These are phyloP conservation scores for Picochlorum sp. DNA, from an alignment of 139 green algal genomes.

Conservation along the genomic window DNA sequence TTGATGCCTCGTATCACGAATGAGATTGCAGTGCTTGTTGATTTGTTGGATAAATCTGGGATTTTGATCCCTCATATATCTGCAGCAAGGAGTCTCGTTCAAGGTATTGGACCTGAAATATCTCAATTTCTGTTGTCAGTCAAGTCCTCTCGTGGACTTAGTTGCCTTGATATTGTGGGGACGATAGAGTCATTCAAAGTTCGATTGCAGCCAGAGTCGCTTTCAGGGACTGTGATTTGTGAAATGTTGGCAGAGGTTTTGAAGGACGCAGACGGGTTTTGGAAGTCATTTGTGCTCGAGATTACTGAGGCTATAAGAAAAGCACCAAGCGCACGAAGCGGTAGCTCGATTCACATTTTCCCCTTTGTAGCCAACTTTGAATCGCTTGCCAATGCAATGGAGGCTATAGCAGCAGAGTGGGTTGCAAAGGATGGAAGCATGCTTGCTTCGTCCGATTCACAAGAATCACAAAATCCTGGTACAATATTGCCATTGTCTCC, in stretches of 20 bases:
- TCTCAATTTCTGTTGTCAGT: background rate
- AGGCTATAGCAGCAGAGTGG: conserved; percentile 16
- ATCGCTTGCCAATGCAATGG: conserved; percentile 16
- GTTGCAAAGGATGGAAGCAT: background rate
- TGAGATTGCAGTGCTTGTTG: background rate
- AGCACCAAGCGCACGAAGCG: conserved; percentile 1
- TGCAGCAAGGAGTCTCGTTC: background rate
- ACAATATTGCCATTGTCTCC: background rate
- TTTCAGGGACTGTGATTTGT: no score
- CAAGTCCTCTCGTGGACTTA: background rate
- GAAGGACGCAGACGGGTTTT: no score
- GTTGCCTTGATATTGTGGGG: no score
- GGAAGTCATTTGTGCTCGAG: background rate
- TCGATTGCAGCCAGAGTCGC: no score
- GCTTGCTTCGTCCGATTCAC: conserved; percentile 23
- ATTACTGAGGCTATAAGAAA: background rate
- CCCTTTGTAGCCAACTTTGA: conserved; percentile 42
- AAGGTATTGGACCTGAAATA: background rate
- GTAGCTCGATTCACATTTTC: conserved; percentile 27
- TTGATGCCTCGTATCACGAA: background rate
- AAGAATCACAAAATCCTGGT: background rate
- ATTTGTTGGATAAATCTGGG: background rate
- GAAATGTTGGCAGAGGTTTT: no score
- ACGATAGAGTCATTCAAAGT: no score
- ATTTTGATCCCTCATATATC: background rate